A percentile compares a stretch with the other conserved stretches of the same genome.
Evolutionary conservation across 768 basidiomycete species (phyloP).

Genomic region (Pleurotus djamor): DNA sequence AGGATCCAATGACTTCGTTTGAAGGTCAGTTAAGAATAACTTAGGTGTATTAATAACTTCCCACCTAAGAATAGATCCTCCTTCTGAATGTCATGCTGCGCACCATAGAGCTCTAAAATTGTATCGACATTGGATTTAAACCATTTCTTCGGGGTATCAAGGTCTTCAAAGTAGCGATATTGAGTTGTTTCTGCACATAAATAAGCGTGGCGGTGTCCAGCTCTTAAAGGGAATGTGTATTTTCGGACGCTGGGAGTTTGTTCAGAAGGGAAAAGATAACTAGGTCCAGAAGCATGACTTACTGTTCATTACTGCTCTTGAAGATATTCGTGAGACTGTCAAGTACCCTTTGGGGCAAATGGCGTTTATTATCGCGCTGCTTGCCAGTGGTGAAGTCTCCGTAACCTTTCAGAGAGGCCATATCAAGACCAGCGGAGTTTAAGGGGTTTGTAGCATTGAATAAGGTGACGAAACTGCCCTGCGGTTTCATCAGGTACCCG

Average conservation of each 20-base stretch:
- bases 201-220: conserved; percentile 64
- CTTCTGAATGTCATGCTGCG: conserved; percentile 44
- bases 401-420: conserved; percentile 65
- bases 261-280: conserved; percentile 11
- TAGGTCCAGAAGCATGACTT: conserved; percentile 33
- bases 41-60: conserved; percentile 9
- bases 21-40: neutral
- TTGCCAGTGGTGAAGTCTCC: conserved; percentile 50
- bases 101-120: conserved; percentile 57
- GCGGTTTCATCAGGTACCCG: conserved; percentile 68
- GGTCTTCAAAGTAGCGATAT: conserved; percentile 62
- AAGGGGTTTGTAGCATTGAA: conserved; percentile 65
- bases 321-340: conserved; percentile 54
- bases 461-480: conserved; percentile 69
- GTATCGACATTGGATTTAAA: conserved; percentile 66
- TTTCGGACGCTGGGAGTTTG: conserved; percentile 26
- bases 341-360: conserved; percentile 52
- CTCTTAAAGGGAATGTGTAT: conserved; percentile 58
- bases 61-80: conserved; percentile 59
- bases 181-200: conserved; percentile 69
- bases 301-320: conserved; percentile 28
- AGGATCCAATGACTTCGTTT: conserved; percentile 59
- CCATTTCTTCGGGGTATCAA: conserved; percentile 70
- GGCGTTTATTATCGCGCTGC: conserved; percentile 57
- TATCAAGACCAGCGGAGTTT: conserved; percentile 36